phyloP scores from a whole-genome alignment of 208 protist species.

The Angomonas desouzai region DNA sequence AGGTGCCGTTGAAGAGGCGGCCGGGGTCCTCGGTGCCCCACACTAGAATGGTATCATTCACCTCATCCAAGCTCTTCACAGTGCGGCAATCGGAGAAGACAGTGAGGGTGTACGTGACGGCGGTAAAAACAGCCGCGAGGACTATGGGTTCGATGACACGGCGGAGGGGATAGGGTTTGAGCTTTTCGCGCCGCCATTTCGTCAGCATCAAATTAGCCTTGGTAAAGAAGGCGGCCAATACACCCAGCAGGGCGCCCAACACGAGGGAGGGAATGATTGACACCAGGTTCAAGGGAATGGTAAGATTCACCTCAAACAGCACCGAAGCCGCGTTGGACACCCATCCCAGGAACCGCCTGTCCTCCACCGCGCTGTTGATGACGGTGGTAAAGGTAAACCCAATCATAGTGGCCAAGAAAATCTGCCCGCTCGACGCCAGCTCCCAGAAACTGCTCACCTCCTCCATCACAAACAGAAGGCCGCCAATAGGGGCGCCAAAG shows the following conservation, averaged over 20 bases:
- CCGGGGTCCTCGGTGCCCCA: slow-evolving; percentile 67
- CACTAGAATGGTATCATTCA: slow-evolving; percentile 36
- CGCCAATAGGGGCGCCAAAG: slow-evolving; percentile 95
- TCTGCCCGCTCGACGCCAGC: slow-evolving; percentile 85
- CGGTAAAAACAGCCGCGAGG: slow-evolving; percentile 48
- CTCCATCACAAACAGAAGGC: slow-evolving; percentile 95
- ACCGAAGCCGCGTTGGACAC: slow-evolving; percentile 80
- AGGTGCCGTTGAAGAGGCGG: slow-evolving; percentile 71
- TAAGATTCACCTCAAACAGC: slow-evolving; percentile 86
- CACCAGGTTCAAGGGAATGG: slow-evolving; percentile 77
- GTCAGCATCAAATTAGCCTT: slow-evolving; percentile 82
- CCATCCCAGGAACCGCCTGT: slow-evolving; percentile 69
- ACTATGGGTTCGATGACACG: slow-evolving; percentile 74
- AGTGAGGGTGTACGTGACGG: slow-evolving; percentile 49
- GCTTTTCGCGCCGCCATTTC: slow-evolving; percentile 52
- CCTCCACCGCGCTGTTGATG: slow-evolving; percentile 76
- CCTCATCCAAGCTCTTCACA: slow-evolving; percentile 23
- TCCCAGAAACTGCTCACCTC: slow-evolving; percentile 93
- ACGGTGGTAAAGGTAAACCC: slow-evolving; percentile 80
- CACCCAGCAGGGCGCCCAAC: slow-evolving; percentile 78
- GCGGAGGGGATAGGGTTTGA: slow-evolving; percentile 46
- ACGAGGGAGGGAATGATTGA: slow-evolving; percentile 85
- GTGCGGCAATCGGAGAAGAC: slow-evolving; percentile 38
- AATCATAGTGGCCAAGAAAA: slow-evolving; percentile 93
- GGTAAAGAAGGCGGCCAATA: slow-evolving; percentile 85